Percentiles rank a stretch among this genome's conserved stretches.
Evolutionary conservation across 2,329 filamentous ascomycete species (phyloP).

Genomic region (Metarhizium guizhouense): DNA sequence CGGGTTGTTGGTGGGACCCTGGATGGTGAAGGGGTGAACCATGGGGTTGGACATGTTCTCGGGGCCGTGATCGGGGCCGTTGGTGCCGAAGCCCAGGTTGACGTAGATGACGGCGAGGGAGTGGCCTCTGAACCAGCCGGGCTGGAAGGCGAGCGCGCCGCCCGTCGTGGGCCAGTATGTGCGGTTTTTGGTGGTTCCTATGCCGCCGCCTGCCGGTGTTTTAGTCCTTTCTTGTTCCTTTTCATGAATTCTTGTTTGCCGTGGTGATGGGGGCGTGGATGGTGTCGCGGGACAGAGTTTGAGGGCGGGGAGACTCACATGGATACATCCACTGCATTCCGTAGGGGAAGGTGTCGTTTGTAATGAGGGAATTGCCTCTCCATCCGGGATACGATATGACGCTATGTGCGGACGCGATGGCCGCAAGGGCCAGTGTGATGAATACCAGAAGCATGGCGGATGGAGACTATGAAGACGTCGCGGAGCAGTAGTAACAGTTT

Average conservation of each 20-base stretch:
- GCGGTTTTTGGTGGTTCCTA: constrained; percentile 67
- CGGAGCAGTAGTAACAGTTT: too few relatives aligned
- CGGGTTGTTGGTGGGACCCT: constrained; percentile 71
- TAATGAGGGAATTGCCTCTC: constrained; percentile 77
- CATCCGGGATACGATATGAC: constrained; percentile 80
- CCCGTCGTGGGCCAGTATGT: constrained; percentile 86
- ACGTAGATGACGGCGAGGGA: constrained; percentile 74
- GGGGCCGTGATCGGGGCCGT: constrained; percentile 55
- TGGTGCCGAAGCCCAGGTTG: constrained; percentile 78
- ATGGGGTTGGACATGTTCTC: constrained; percentile 82
- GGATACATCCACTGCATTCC: constrained; percentile 96
- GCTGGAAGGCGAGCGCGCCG: constrained; percentile 82
- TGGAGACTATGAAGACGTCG: too few relatives aligned
- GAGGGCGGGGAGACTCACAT: constrained; percentile 49
- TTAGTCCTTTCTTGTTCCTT: background rate
- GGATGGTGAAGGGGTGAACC: constrained; percentile 71
- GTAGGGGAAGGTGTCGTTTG: constrained; percentile 70
- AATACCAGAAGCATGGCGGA: constrained; percentile 7
- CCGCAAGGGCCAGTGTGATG: constrained; percentile 33
- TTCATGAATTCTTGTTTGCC: too few relatives aligned
- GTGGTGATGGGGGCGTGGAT: too few relatives aligned
- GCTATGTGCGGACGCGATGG: constrained; percentile 58
- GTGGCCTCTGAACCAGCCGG: constrained; percentile 94
- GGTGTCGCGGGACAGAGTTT: too few relatives aligned
- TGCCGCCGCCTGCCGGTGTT: constrained; percentile 63